Base-by-base conservation (phyloP, 176 grass and related monocot genomes). In the Poa annua region DNA sequence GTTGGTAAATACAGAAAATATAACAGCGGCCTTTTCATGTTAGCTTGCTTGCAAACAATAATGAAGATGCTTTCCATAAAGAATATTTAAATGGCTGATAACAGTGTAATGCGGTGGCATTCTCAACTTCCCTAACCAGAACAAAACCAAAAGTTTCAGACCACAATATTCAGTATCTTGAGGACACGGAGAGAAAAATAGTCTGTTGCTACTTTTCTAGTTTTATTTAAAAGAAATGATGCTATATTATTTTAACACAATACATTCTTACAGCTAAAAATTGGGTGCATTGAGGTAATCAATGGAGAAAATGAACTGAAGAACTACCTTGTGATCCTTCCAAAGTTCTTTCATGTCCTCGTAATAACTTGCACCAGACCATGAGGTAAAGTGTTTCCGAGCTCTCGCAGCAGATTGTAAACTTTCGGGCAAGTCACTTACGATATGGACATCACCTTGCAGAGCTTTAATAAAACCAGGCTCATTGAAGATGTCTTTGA, bases 321-420 rank as follows among this genome's bases (percentile, higher is more conserved):
- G 5, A 81, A 49, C 47, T 93, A 98, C 96, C 96, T 92, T 85
- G 78, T 93, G 82, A 82, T 95, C 89, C 74, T 98, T 95, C 91
- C 93, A 98, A 77, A 98, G 77, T 66, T 67, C 79, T 84, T 84
- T 75, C 76, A 81, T 54, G 71, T 92, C 91, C 49, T 98, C 76
- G 38, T 98, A 98, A 79, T 98, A 98, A 78, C 77, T 89, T 55
- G 77, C 80, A 92, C 92, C 57, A 61, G 91, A 91, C 96, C 96
- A 98, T 41, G 91, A 98, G 82, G 92, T 98, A 69, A 98, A 95
- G 74, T 98, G 92, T 51, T 98, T 95, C 13, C 92, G 92, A 75
- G 86, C 87, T 76, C 92, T 92, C 53, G 90, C 89, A 77, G 78
- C 87, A 77, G 92, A 92, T 62, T 93, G 90, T 80, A 98, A 66